Evolutionary conservation across 306 rosid genomes (phyloP).

Genomic region (Clitoria ternatea): DNA sequence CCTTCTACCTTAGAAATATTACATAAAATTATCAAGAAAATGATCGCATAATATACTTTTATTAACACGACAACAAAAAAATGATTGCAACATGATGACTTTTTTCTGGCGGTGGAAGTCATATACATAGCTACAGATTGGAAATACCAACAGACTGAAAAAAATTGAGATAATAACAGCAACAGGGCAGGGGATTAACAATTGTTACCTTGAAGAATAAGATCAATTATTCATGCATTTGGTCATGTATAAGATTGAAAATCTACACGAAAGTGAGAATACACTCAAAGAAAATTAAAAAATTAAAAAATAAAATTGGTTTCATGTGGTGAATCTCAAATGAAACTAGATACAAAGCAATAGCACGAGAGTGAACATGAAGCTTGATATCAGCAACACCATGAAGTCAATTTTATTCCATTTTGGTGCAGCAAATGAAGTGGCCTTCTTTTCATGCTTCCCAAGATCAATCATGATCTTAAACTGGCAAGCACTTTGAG

Average conservation of each 20-base stretch:
- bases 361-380: constrained; percentile 15
- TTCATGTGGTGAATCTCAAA: not conserved
- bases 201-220: not conserved
- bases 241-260: constrained; percentile 7
- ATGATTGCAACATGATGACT: not conserved
- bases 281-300: not conserved
- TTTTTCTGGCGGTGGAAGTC: not conserved
- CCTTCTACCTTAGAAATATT: too few species aligned
- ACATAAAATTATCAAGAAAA: too few species aligned
- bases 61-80: too few species aligned
- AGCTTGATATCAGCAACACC: constrained; percentile 36
- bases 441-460: constrained; percentile 40
- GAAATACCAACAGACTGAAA: not conserved
- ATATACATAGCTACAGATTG: not conserved
- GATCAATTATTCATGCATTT: constrained; percentile 17
- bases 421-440: constrained; percentile 37
- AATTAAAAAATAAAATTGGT: not conserved
- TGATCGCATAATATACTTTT: too few species aligned
- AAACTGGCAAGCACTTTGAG: constrained; percentile 48
- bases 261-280: not conserved
- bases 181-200: not conserved
- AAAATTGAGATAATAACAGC: not conserved
- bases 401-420: not conserved
- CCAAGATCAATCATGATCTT: constrained; percentile 76
- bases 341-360: constrained; percentile 12